Evolutionary conservation across 164 flowering plant genomes (phyloP).

Genomic region (grape (Vitis vinifera)): DNA sequence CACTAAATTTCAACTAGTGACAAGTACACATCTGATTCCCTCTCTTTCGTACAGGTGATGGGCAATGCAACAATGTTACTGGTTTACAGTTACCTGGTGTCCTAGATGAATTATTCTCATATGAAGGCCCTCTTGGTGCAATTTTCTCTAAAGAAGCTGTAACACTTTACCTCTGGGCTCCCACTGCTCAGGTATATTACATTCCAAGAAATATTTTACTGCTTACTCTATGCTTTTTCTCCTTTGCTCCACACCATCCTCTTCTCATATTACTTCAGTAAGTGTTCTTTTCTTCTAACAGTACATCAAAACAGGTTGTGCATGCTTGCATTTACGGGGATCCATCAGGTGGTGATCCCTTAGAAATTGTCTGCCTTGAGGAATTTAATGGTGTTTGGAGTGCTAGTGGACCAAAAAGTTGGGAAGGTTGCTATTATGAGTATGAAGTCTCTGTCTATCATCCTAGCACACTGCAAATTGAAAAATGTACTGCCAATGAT

Average conservation of each 20-base stretch:
- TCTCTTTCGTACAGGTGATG: slow-evolving; percentile 45
- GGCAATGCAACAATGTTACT: slow-evolving; percentile 53
- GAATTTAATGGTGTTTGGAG: slow-evolving; percentile 88
- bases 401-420: slow-evolving; percentile 57
- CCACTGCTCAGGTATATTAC: slow-evolving; percentile 82
- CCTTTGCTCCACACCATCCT: neutral
- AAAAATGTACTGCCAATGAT: slow-evolving; percentile 79
- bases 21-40: neutral
- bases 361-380: slow-evolving; percentile 51
- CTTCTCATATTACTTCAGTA: neutral
- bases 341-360: slow-evolving; percentile 47
- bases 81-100: slow-evolving; percentile 91
- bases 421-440: slow-evolving; percentile 90
- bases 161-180: slow-evolving; percentile 88
- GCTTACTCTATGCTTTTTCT: neutral
- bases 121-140: slow-evolving; percentile 88
- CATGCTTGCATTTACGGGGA: slow-evolving; percentile 50
- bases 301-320: slow-evolving; percentile 47
- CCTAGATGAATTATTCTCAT: slow-evolving; percentile 77
- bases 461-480: slow-evolving; percentile 66
- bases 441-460: slow-evolving; percentile 88
- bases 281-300: neutral
- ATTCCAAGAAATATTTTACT: neutral
- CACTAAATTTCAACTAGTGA: neutral
- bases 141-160: slow-evolving; percentile 51